These are phyloP conservation scores for Testicularia cyperi DNA, from an alignment of 1,284 basidiomycete species.

Conservation along the genomic window DNA sequence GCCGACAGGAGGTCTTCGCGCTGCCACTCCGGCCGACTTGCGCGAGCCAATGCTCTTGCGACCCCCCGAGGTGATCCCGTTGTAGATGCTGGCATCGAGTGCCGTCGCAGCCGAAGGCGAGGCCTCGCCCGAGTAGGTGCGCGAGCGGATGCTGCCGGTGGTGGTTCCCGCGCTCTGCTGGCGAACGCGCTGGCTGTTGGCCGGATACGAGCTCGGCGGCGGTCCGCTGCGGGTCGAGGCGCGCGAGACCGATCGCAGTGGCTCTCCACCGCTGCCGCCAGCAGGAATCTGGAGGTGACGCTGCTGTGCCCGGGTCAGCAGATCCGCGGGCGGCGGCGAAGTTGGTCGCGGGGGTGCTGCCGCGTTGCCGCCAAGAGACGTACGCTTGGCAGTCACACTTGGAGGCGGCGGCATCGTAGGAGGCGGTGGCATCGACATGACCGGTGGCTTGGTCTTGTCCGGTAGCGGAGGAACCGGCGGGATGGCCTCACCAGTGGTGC, in stretches of 20 bases:
- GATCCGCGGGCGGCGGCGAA: conserved; percentile 45
- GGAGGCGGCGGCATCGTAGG: conserved; percentile 49
- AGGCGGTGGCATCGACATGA: conserved; percentile 48
- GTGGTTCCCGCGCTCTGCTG: conserved; percentile 27
- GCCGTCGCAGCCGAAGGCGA: conserved; percentile 9
- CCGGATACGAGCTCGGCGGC: conserved; percentile 12
- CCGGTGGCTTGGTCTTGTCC: conserved; percentile 46
- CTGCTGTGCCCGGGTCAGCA: conserved; percentile 36
- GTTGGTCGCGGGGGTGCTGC: conserved; percentile 37
- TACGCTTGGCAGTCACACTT: conserved; percentile 17
- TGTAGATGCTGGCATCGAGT: conserved; percentile 39
- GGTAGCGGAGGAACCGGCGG: conserved; percentile 36
- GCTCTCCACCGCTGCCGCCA: conserved; percentile 22
- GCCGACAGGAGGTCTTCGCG: conserved; percentile 16
- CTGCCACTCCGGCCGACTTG: conserved; percentile 5
- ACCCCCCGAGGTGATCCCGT: conserved; percentile 10
- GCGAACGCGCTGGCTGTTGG: conserved; percentile 17
- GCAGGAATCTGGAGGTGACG: conserved; percentile 29
- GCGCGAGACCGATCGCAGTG: conserved; percentile 30
- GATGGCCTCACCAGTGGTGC: conserved; percentile 9
- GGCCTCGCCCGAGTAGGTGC: conserved; percentile 35
- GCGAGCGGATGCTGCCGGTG: conserved; percentile 31
- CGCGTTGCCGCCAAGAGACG: neutral
- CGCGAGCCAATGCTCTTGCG: conserved; percentile 36
- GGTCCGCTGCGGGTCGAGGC: conserved; percentile 31